These are phyloP conservation scores for Annulohypoxylon stygium DNA, from an alignment of 495 filamentous ascomycete genomes.

Conservation along the genomic window DNA sequence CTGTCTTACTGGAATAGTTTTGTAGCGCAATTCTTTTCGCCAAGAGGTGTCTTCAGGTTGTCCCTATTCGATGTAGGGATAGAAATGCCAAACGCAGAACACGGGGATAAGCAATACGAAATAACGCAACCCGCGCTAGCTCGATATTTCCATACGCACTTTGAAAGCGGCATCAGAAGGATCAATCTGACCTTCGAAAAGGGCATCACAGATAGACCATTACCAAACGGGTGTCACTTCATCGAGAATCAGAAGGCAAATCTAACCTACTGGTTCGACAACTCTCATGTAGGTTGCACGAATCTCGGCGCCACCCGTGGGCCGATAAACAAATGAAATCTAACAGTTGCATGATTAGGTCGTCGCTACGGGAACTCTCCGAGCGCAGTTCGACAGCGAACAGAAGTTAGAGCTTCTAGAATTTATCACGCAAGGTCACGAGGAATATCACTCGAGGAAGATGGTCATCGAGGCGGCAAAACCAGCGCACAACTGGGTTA, in stretches of 20 bases:
- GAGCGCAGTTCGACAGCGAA: slow-evolving; percentile 75
- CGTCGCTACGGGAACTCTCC: slow-evolving; percentile 71
- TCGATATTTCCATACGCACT: slow-evolving; percentile 85
- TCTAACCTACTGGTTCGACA: slow-evolving; percentile 80
- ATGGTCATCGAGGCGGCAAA: slow-evolving; percentile 66
- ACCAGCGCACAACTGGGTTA: slow-evolving; percentile 66
- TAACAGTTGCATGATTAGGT: slow-evolving; percentile 62
- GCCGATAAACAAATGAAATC: slow-evolving; percentile 19
- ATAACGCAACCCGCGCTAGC: slow-evolving; percentile 80
- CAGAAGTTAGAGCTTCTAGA: slow-evolving; percentile 81
- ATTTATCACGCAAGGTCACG: slow-evolving; percentile 71
- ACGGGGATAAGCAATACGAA: slow-evolving; percentile 77
- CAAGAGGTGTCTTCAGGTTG: slow-evolving; percentile 75
- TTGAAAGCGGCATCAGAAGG: slow-evolving; percentile 81
- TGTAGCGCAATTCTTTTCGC: slow-evolving; percentile 81
- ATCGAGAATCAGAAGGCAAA: slow-evolving; percentile 73
- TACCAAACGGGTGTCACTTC: slow-evolving; percentile 72
- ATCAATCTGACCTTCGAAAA: slow-evolving; percentile 82
- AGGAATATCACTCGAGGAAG: slow-evolving; percentile 75
- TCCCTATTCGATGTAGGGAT: slow-evolving; percentile 61
- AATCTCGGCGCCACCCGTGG: background rate
- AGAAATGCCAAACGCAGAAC: slow-evolving; percentile 53
- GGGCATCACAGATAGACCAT: slow-evolving; percentile 65
- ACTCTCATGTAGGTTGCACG: slow-evolving; percentile 70
- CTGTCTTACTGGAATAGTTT: slow-evolving; percentile 79